A percentile compares a stretch with the other conserved stretches of the same genome.
phyloP scores from a whole-genome alignment of 306 rosid genomes.

The Lathyrus oleraceus region DNA sequence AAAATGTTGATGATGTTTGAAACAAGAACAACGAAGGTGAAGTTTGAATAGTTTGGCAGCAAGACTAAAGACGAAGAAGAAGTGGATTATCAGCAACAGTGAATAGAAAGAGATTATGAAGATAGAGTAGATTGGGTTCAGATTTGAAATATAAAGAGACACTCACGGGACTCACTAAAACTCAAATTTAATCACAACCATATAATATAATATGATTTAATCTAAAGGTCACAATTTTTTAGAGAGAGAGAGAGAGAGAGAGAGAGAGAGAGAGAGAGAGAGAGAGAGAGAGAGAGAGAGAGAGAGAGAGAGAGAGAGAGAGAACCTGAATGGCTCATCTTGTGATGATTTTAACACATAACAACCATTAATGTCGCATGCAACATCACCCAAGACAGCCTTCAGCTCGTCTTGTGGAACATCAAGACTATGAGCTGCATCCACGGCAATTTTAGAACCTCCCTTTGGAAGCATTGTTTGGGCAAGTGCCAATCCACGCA shows the following conservation, averaged over 20 bases:
- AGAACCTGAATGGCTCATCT: constrained; percentile 77
- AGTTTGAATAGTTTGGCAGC: no score
- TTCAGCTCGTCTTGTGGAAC: constrained; percentile 69
- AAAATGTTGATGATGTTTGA: no score
- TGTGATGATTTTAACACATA: constrained; percentile 69
- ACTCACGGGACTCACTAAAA: no score
- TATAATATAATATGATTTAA: no score
- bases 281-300: constrained; percentile 6
- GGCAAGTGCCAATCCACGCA: constrained; percentile 63
- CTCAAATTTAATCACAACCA: no score
- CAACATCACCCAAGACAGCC: constrained; percentile 64
- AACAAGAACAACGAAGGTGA: no score
- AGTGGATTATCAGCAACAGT: no score
- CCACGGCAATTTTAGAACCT: constrained; percentile 61
- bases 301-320: neutral
- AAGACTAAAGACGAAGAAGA: no score
- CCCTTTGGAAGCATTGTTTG: constrained; percentile 53
- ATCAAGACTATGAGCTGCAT: constrained; percentile 59
- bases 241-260: neutral
- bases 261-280: constrained; percentile 2
- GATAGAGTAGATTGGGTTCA: no score
- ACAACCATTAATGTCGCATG: constrained; percentile 62
- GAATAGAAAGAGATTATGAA: no score
- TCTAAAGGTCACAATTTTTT: no score
- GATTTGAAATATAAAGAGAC: no score